phyloP scores from a whole-genome alignment of 768 basidiomycete genomes.

The Ramaria rubella region DNA sequence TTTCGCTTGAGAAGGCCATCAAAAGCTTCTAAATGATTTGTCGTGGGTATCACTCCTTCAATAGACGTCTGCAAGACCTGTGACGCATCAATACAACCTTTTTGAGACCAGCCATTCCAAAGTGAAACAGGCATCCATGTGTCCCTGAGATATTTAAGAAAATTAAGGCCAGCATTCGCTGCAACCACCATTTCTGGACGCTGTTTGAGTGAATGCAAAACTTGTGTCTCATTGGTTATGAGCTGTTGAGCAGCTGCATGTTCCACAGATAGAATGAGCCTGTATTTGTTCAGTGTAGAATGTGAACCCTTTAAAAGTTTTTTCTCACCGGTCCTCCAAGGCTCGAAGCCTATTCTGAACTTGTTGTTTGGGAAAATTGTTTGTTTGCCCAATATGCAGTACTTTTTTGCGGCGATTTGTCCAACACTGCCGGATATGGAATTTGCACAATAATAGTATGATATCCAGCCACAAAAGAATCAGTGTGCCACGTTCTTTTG shows the following conservation, averaged over 20 bases:
- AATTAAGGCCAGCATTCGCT: constrained; percentile 13
- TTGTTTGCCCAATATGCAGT: not conserved
- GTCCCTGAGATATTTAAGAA: constrained; percentile 19
- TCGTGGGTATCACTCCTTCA: constrained; percentile 27
- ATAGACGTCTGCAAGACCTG: constrained; percentile 15
- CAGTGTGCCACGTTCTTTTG: constrained; percentile 28
- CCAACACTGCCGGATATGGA: constrained; percentile 35
- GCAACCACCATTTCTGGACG: not conserved
- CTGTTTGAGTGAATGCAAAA: not conserved
- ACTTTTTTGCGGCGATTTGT: constrained; percentile 21
- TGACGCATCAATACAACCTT: constrained; percentile 23
- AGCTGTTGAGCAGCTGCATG: not conserved
- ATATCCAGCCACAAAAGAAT: constrained; percentile 17
- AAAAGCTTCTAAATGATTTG: too few species aligned
- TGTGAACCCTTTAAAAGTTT: not conserved
- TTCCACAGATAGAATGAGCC: constrained; percentile 1
- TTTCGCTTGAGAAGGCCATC: constrained; percentile 30
- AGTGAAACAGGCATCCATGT: constrained; percentile 24
- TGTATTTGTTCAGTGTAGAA: not conserved
- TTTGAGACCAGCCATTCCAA: constrained; percentile 30
- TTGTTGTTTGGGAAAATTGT: constrained; percentile 10
- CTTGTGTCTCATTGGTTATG: not conserved
- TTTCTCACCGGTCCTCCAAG: constrained; percentile 3
- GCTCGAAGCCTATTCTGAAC: not conserved
- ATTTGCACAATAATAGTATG: constrained; percentile 31